Base-by-base conservation (phyloP, 805 yeast species). In the Suhomyces prunicola region DNA sequence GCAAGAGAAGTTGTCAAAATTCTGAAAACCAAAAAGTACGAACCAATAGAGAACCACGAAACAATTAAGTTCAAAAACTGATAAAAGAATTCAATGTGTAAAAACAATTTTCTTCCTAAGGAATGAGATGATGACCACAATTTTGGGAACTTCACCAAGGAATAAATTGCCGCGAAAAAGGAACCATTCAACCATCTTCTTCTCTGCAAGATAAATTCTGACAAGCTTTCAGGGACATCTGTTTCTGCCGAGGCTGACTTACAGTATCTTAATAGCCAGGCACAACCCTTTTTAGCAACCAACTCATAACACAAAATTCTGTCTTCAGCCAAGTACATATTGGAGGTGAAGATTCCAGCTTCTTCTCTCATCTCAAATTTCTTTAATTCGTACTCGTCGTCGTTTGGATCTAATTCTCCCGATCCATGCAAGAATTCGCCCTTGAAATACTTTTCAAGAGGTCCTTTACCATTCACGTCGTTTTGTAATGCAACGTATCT, bases 151-250 rank as follows among this genome's bases (percentile, higher is more conserved):
- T 84, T 86, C 50, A 71, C 79, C 57, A 84, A 69, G 1, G 83
- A 66, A 58, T 82, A 82, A 44, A 82, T 74, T 46, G 84, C 84
- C 1, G 88, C 88, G 42, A 86, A 86, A 62, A 84, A 84, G 1
- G 88, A 83, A 45, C 88, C 88, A 63, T 84, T 84, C 54, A 85
- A 72, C 88, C 88, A 84, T 60, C 88, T 76, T 63, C 88, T 76
- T 57, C 88, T 76, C 65, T 84, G 88, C 39, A 82, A 74, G 47
- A 84, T 80, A 50, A 84, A 81, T 64, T 84, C 88, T 5, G 85
- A 82, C 51, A 85, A 70, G 5, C 75, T 74, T 47, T 82, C 85
- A 2, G 88, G 88, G 8, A 84, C 88, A 69, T 84, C 88, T 2
- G 88, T 84, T 59, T 84, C 88, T 1, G 88, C 88, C 59, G 78